Evolutionary conservation across 768 basidiomycete species (phyloP).

Genomic region (Suillus ampliporus): DNA sequence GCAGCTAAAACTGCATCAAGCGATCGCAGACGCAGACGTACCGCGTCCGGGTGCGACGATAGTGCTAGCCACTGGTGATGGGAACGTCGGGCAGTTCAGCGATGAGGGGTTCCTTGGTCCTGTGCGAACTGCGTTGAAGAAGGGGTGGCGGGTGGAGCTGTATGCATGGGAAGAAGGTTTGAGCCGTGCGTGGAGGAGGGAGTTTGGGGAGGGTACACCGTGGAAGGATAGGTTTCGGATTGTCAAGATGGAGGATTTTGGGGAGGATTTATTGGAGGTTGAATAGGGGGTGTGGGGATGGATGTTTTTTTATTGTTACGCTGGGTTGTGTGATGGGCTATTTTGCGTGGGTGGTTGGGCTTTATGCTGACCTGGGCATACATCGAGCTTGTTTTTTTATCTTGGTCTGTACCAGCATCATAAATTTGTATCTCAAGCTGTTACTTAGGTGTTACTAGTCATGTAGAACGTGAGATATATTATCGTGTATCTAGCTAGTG

Average conservation of each 20-base stretch:
- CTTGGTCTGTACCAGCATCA: neutral
- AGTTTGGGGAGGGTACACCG: conserved; percentile 64
- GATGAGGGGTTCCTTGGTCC: conserved; percentile 92
- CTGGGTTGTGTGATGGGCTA: neutral
- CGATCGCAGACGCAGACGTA: conserved; percentile 71
- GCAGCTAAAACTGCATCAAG: conserved; percentile 91
- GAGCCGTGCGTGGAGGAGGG: conserved; percentile 77
- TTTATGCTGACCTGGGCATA: neutral
- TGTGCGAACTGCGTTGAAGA: conserved; percentile 81
- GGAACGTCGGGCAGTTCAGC: conserved; percentile 90
- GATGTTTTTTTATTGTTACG: conserved; percentile 8
- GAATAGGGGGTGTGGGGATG: conserved; percentile 22
- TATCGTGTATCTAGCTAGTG: neutral
- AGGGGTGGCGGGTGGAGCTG: conserved; percentile 94
- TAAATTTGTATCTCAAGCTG: neutral
- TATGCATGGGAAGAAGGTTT: conserved; percentile 90
- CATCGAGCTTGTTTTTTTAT: neutral
- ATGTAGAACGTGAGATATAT: neutral
- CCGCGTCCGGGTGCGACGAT: conserved; percentile 75
- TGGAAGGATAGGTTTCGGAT: conserved; percentile 53
- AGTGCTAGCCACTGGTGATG: conserved; percentile 93
- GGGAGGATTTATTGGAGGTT: conserved; percentile 58
- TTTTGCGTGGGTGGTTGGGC: neutral
- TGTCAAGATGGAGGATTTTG: conserved; percentile 72
- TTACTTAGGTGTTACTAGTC: neutral